These are phyloP conservation scores for Saururus chinensis DNA, from an alignment of 164 flowering plant species.

Conservation along the genomic window DNA sequence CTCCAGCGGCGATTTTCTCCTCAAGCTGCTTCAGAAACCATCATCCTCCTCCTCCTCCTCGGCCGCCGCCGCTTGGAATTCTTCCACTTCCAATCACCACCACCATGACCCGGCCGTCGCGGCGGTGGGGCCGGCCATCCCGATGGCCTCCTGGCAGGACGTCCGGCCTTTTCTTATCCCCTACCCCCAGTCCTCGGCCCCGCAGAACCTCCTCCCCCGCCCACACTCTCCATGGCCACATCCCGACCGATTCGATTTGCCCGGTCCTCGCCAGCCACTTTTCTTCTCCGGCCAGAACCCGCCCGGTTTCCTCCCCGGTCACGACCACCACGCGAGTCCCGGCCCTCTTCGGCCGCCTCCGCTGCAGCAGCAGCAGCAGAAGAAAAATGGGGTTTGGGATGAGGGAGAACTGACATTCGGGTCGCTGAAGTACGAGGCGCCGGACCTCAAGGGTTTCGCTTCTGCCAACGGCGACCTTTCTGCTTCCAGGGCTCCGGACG, in stretches of 20 bases:
- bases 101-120: conserved; percentile 74
- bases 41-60: not conserved
- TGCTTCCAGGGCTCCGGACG: not conserved
- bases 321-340: not conserved
- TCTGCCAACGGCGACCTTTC: conserved; percentile 3
- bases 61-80: not conserved
- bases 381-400: not conserved
- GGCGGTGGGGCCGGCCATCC: conserved; percentile 52
- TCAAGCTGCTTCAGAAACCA: conserved; percentile 49
- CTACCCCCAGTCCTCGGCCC: conserved; percentile 10
- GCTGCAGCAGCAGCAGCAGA: not conserved
- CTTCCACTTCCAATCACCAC: not conserved
- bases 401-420: conserved; percentile 41
- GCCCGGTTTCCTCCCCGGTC: too few species aligned
- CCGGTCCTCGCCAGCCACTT: not conserved
- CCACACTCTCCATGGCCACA: conserved; percentile 4
- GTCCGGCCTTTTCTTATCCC: not conserved
- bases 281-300: too few species aligned
- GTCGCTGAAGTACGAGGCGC: conserved; percentile 25
- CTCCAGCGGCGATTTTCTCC: conserved; percentile 68
- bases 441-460: conserved; percentile 3
- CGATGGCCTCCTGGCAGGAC: conserved; percentile 17
- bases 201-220: conserved; percentile 19
- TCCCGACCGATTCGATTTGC: conserved; percentile 8
- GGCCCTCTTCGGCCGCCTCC: not conserved